Base-by-base conservation (phyloP, 768 basidiomycete species). In the Russula olivacea region DNA sequence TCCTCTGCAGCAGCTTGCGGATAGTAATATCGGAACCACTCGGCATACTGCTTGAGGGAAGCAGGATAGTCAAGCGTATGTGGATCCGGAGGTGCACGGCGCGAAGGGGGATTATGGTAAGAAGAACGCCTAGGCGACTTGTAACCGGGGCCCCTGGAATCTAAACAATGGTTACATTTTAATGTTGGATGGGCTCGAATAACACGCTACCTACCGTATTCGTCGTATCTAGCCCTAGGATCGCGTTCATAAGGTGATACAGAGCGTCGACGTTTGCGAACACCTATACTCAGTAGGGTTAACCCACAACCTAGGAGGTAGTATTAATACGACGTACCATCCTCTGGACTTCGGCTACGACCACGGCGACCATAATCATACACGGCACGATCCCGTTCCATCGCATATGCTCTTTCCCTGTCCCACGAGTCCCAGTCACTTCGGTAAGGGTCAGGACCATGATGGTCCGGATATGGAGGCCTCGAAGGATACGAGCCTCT, bases 281-380 rank as follows among this genome's bases (percentile, higher is more conserved):
- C 80, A 61, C 80, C 85, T 76, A 41, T 74, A 77, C 84, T 68
- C 49, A 68, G 30, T 15, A 50, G 45, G 52, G 21, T 63, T 23
- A 21, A 48, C 8, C 25, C 52, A 54, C 17, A 41, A 28, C 21
- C 51, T 43, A 40, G 36, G 38, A 54, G 1, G 21, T 55, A 12
- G 40, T 54, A 2, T 32, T 50, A 40, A 62, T 9, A 32, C 17
- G 21, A 72, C 77, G 40, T 62, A 84, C 89, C 77, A 70, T 92
- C 91, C 57, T 89, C 91, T 1, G 90, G 91, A 72, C 88, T 91
- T 51, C 91, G 83, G 75, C 91, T 93, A 66, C 91, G 78, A 17
- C 84, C 84, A 53, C 88, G 83, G 66, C 88, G 80, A 56, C 76
- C 72, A 69, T 88, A 86, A 45, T 91, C 89, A 68, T 88, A 87